Evolutionary conservation across 495 filamentous ascomycete species (phyloP).

Genomic region (Cladorrhinum samala): DNA sequence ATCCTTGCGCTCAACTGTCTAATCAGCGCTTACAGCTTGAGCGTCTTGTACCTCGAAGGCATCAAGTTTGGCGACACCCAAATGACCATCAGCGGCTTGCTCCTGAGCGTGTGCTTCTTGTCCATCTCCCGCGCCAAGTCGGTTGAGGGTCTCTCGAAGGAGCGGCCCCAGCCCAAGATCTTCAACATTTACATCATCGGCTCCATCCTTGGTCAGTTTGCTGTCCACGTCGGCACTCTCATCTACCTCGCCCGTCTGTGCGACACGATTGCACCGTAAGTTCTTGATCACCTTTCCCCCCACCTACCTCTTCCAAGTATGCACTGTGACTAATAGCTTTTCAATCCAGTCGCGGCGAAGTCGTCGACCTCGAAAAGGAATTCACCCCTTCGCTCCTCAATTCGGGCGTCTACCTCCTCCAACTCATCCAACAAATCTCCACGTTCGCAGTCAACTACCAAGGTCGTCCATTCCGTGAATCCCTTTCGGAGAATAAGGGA

Average conservation of each 20-base stretch:
- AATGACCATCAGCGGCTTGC: conserved; percentile 97
- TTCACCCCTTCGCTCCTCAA: conserved; percentile 94
- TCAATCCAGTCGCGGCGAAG: conserved; percentile 56
- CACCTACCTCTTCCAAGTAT: too few relatives aligned
- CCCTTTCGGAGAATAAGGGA: conserved; percentile 86
- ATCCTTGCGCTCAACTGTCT: conserved; percentile 97
- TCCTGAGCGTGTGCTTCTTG: conserved; percentile 99
- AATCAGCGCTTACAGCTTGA: conserved; percentile 96
- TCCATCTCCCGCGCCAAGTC: conserved; percentile 93
- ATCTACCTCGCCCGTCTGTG: conserved; percentile 93
- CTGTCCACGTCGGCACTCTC: conserved; percentile 87
- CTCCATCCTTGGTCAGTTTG: conserved; percentile 95
- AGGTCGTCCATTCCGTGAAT: conserved; percentile 93
- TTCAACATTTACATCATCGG: conserved; percentile 99
- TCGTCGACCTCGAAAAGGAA: conserved; percentile 89
- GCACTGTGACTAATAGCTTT: too few relatives aligned
- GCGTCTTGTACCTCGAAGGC: conserved; percentile 92
- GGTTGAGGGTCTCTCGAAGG: conserved; percentile 92
- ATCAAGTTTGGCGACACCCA: conserved; percentile 99
- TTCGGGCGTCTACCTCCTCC: conserved; percentile 93
- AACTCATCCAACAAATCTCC: conserved; percentile 98
- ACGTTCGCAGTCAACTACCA: conserved; percentile 99
- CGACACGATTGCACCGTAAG: conserved; percentile 73
- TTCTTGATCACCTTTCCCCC: too few relatives aligned
- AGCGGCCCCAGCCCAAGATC: conserved; percentile 96